Evolutionary conservation across 768 basidiomycete species (phyloP), one percentile per base, ranked within the genome.

Genomic region (Myochromella boudieri): DNA sequence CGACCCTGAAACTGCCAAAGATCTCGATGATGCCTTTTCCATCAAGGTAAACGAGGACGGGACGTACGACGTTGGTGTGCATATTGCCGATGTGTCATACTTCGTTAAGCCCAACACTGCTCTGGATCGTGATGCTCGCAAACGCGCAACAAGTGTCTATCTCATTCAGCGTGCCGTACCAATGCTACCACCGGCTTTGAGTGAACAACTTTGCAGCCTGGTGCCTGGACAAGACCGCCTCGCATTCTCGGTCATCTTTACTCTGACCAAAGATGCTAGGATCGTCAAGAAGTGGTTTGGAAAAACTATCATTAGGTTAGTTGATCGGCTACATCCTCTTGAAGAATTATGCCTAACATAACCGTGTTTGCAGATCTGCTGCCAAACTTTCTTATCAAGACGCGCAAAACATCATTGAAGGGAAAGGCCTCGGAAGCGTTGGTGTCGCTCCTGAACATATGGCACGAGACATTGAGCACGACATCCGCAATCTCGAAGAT

Each of bases 61-160:
- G 6, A 94, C 87, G 2, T 95, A 82, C 61, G 90, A 94, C 32
- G 81, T 99, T 38, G 92, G 92, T 44, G 81, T 98, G n/a, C 95
- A 98, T 60, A 82, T 99, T 52, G 88, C 95, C 9, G 97, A 99
- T 66, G 95, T 97, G 5, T 92, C 95, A 2, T 87, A 87, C 73
- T 97, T 98, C 68, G 85, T 91, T 58, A 91, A 91, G 67, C 87
- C 91, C 18, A 94, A 93, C 63, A 97, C 95, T 9, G 90, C 97
- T n/a, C 74, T 99, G 57, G 97, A 99, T 60, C 91, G 97, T 18
- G 97, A 99, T 68, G 97, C 97, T 31, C 85, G 95, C 55, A 98
- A 98, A 68, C 80, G 95, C 49, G 97, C 95, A 21, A 97, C 94
- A 2, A 94, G 90, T 58, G 97, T 99, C 37, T 97, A 98, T 62